Evolutionary conservation across 495 filamentous ascomycete genomes (phyloP).

Genomic region (Entonaema liquescens): DNA sequence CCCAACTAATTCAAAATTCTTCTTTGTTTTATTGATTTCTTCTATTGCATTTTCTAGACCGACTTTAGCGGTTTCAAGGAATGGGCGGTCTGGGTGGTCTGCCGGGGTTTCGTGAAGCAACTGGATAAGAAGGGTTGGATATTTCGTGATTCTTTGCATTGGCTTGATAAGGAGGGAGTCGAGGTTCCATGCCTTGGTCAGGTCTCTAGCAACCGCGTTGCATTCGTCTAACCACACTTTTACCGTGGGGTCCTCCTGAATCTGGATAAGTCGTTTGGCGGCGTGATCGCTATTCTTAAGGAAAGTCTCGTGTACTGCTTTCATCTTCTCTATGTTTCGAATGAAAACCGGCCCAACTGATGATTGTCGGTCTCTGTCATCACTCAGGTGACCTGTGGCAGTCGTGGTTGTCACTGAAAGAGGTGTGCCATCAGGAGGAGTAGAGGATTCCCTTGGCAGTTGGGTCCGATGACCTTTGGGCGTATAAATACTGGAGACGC

Average conservation of each 20-base stretch:
- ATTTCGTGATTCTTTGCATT: conserved; percentile 90
- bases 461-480: conserved; percentile 57
- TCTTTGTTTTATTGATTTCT: conserved; percentile 92
- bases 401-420: conserved; percentile 44
- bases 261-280: conserved; percentile 74
- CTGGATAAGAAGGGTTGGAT: conserved; percentile 81
- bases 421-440: conserved; percentile 46
- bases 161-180: conserved; percentile 96
- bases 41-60: conserved; percentile 75
- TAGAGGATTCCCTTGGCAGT: conserved; percentile 45
- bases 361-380: conserved; percentile 75
- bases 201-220: conserved; percentile 82
- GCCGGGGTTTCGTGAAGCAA: conserved; percentile 79
- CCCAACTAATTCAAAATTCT: conserved; percentile 86
- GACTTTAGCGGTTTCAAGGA: conserved; percentile 68
- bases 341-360: conserved; percentile 81
- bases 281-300: conserved; percentile 87
- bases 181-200: conserved; percentile 92
- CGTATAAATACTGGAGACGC: conserved; percentile 75
- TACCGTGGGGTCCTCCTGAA: conserved; percentile 78
- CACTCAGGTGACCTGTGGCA: conserved; percentile 47
- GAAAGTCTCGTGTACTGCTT: conserved; percentile 85
- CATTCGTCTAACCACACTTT: conserved; percentile 93
- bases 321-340: conserved; percentile 76
- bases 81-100: conserved; percentile 81